phyloP scores from a whole-genome alignment of 1,139 yeast species.

The Yamadazyma diospyri region DNA sequence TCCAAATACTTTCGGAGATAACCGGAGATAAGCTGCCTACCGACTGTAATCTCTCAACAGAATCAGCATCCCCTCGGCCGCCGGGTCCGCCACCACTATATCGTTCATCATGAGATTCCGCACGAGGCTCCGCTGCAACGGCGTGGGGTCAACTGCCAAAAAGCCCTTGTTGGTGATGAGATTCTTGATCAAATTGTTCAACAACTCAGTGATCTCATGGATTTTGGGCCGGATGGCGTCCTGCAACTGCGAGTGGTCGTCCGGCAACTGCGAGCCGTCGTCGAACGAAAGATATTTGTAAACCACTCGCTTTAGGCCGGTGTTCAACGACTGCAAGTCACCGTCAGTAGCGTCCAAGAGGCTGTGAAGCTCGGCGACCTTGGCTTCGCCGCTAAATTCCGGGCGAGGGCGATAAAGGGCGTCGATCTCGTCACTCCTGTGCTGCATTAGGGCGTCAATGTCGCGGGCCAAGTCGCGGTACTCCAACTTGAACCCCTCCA shows the following conservation, averaged over 20 bases:
- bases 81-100: constrained; percentile 13
- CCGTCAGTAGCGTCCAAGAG: background rate
- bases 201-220: constrained; percentile 5
- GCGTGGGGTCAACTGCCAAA: constrained; percentile 15
- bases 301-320: constrained; percentile 1
- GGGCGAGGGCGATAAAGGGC: background rate
- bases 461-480: constrained; percentile 4
- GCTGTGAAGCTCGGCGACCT: background rate
- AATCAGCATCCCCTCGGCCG: constrained; percentile 8
- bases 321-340: background rate
- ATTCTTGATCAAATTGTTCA: constrained; percentile 11
- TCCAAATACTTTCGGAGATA: too few relatives aligned
- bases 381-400: background rate
- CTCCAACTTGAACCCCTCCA: constrained; percentile 5
- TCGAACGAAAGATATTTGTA: constrained; percentile 3
- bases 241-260: constrained; percentile 3
- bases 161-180: constrained; percentile 13
- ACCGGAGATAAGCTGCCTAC: too few relatives aligned
- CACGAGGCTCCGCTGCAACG: constrained; percentile 15
- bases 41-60: constrained; percentile 9
- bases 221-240: constrained; percentile 6
- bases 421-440: background rate
- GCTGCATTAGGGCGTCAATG: constrained; percentile 5
- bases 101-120: constrained; percentile 18
- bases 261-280: constrained; percentile 2